Evolutionary conservation across 192 early-diverging fungal genomes (phyloP), one percentile per base, ranked within the genome.

Genomic region (Diversispora epigaea): DNA sequence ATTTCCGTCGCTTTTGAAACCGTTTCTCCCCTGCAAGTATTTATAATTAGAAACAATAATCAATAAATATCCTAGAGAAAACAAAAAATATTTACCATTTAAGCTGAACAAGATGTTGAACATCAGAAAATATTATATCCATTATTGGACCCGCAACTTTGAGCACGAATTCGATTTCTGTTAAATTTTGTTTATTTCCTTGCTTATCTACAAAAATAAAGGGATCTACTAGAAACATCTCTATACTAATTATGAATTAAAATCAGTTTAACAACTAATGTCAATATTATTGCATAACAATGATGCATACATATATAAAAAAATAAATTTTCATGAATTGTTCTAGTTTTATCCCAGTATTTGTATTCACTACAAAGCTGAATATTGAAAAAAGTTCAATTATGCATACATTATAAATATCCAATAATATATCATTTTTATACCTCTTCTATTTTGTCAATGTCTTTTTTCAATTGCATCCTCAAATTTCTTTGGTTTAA

Each of bases 281-380:
- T 44, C 57, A 21, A 39, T 54, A 72, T 6, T 60, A 45, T 6
- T n/a, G n/a, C n/a, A n/a, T 12, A 58, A 44, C 57, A 22, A 15
- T 41, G 60, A 7, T 60, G 19, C n/a, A 61, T 46, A 67, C 70
- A 40, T 39, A 72, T 56, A 72, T n/a, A 72, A n/a, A 58, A 58
- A 72, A 72, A 72, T 60, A 61, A 72, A 56, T 46, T 39, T 58
- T 72, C 21, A n/a, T 17, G 43, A 72, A 22, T 72, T 72, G 70
- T 45, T 46, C 60, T 72, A 39, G 43, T 32, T 32, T 41, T 56
- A 5, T 72, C 70, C 32, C 44, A 39, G 32, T 72, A 72, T 58
- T 58, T 56, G 41, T 72, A 72, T 8, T 7, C 40, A 10, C 7
- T 41, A 58, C 70, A 72, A 22, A 56, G 41, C 70, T 72, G 40